Conservation (phyloP, 73 alveolate genomes). For the Chromera velia region DNA sequence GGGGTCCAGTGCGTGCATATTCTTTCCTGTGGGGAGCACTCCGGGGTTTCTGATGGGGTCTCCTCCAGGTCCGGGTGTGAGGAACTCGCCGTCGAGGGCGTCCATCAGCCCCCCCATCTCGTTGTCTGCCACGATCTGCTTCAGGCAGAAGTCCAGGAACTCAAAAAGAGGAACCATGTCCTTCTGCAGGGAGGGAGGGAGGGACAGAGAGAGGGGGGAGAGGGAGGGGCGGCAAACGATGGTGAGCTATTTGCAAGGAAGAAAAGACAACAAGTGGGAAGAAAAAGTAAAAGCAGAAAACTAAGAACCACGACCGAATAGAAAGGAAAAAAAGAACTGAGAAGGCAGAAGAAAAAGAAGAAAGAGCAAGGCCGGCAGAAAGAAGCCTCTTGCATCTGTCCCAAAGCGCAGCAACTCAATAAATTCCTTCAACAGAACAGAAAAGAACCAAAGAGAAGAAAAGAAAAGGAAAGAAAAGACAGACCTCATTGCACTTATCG, state of each 20-base stretch:
- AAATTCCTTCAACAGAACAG: no score
- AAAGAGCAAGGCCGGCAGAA: no score
- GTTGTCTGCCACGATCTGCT: conserved; percentile 39
- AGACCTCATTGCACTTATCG: not conserved
- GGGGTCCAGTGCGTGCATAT: conserved; percentile 47
- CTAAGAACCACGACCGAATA: no score
- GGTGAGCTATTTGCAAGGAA: no score
- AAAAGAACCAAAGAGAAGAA: no score
- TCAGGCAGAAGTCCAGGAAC: conserved; percentile 36
- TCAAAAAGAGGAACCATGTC: not conserved
- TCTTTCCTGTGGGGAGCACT: conserved; percentile 45
- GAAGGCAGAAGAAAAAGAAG: no score
- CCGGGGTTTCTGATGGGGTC: conserved; percentile 51
- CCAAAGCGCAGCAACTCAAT: no score
- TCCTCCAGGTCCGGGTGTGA: conserved; percentile 46
- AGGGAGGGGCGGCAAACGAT: no score
- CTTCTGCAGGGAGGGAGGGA: not conserved
- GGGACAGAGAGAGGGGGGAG: not conserved
- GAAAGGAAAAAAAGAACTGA: no score
- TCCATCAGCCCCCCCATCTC: conserved; percentile 17
- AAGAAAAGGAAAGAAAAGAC: not conserved
- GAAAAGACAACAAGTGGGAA: no score
- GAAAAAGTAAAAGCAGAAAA: no score
- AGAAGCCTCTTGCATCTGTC: no score
- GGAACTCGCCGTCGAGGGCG: conserved; percentile 30